Evolutionary conservation across 176 grass and related monocot species (phyloP).

Genomic region (Melocanna baccifera): DNA sequence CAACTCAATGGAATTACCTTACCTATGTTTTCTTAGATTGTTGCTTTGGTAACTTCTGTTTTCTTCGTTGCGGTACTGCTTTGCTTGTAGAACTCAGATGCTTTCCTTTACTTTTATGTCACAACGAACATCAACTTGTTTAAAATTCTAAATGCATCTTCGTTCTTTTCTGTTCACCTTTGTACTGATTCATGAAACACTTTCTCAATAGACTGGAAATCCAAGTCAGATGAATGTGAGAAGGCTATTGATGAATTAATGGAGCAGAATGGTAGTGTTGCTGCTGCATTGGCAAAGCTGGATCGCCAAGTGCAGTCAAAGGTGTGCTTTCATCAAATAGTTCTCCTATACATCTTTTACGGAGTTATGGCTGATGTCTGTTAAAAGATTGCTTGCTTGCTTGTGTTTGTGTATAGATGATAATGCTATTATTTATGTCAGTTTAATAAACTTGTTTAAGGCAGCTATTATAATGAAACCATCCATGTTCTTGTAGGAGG

Average conservation of each 20-base stretch:
- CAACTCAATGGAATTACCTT: neutral
- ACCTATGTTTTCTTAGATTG: neutral
- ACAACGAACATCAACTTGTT: neutral
- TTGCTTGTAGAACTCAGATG: neutral
- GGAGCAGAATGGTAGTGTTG: constrained; percentile 67
- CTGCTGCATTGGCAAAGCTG: constrained; percentile 61
- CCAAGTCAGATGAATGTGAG: constrained; percentile 91
- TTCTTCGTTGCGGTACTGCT: neutral
- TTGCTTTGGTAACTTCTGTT: neutral
- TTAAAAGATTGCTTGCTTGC: constrained; percentile 20
- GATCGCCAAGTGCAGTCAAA: constrained; percentile 77
- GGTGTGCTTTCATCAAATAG: constrained; percentile 34
- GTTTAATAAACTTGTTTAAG: neutral
- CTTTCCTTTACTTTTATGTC: neutral
- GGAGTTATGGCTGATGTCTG: constrained; percentile 1
- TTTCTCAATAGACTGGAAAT: constrained; percentile 75
- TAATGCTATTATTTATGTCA: neutral
- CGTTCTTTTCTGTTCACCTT: constrained; percentile 8
- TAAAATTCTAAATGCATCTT: constrained; percentile 10
- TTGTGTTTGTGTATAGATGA: constrained; percentile 15
- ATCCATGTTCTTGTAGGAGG: constrained; percentile 55
- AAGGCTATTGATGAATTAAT: constrained; percentile 71
- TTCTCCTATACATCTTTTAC: neutral
- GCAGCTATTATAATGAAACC: constrained; percentile 27
- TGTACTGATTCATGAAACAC: constrained; percentile 22